phyloP scores from a whole-genome alignment of 345 rosid genomes.

The Acer campestre region DNA sequence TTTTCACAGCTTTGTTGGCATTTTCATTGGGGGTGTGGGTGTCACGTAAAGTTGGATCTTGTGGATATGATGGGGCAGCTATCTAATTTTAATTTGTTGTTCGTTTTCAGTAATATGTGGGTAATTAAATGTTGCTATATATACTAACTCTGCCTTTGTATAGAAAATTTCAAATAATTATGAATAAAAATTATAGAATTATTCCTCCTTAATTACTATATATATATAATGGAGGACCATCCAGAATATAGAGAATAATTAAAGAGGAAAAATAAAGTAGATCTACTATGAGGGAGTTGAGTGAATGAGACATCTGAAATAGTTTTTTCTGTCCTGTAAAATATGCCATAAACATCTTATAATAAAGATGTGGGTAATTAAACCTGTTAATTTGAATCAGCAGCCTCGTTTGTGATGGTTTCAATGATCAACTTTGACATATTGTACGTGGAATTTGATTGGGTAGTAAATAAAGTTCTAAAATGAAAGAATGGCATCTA shows the following conservation, averaged over 20 bases:
- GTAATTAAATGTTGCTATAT: not conserved
- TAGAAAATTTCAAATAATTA: constrained; percentile 1
- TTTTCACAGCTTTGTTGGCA: constrained; percentile 38
- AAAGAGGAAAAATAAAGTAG: not conserved
- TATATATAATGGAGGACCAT: too few species aligned
- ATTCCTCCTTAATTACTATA: too few species aligned
- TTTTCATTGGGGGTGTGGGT: constrained; percentile 43
- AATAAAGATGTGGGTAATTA: not conserved
- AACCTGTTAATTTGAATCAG: not conserved
- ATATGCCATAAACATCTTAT: not conserved
- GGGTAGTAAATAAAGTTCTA: not conserved
- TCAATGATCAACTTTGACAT: not conserved
- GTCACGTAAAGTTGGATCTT: constrained; percentile 20
- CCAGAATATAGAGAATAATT: too few species aligned
- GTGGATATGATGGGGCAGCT: not conserved
- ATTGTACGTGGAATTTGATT: not conserved
- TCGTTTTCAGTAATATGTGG: not conserved
- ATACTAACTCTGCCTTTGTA: not conserved
- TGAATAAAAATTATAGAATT: too few species aligned
- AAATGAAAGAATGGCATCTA: not conserved
- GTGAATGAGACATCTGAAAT: not conserved
- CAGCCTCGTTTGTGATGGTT: not conserved
- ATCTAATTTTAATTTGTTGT: not conserved
- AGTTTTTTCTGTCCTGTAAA: not conserved
- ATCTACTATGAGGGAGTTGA: not conserved